Evolutionary conservation across 2,329 filamentous ascomycete species (phyloP), one percentile per base, ranked within the genome.

Genomic region (Cryphonectria nitschkei): DNA sequence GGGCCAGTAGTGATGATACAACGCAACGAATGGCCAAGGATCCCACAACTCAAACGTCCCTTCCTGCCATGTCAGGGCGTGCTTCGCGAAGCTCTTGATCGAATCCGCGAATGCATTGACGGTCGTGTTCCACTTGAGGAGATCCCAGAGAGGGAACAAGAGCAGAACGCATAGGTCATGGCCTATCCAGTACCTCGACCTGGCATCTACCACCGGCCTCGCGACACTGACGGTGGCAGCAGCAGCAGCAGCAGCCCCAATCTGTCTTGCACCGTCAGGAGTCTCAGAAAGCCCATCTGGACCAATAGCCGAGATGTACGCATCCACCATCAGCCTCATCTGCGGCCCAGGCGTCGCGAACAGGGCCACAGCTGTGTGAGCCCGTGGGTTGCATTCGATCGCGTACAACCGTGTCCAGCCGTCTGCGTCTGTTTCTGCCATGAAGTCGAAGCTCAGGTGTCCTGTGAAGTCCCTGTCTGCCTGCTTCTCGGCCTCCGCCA

Each of bases 401-500:
- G 90, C 89, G 73, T 88, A 90, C 1, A 93, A 77, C 39, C 74
- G 83, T 75, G n/a, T 80, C 78, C 61, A 80, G 54, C 75, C 78
- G 19, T 62, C 54, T 39, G 69, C 73, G 54, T 81, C 77, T 65
- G 85, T 81, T 64, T 88, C 84, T 2, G 92, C 86, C 74, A 94
- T 81, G 73, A 95, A 91, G 77, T 93, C 90, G 68, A 95, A 90
- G 26, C 87, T 90, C 43, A 94, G 78, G 77, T 95, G 93, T 0
- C 92, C 92, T 0, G 91, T 93, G 76, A 92, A 82, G 1, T 65
- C 66, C 0, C 76, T 6, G 0, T 64, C 74, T 81, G 3, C 77
- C 75, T 19, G 78, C 68, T 0, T 86, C 85, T 34, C 85, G 81
- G 61, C 83, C 3, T 78, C 77, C 0, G 88, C 88, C 68, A 91